phyloP scores from a whole-genome alignment of 305 asterid genomes.

The Ilex paraguariensis region DNA sequence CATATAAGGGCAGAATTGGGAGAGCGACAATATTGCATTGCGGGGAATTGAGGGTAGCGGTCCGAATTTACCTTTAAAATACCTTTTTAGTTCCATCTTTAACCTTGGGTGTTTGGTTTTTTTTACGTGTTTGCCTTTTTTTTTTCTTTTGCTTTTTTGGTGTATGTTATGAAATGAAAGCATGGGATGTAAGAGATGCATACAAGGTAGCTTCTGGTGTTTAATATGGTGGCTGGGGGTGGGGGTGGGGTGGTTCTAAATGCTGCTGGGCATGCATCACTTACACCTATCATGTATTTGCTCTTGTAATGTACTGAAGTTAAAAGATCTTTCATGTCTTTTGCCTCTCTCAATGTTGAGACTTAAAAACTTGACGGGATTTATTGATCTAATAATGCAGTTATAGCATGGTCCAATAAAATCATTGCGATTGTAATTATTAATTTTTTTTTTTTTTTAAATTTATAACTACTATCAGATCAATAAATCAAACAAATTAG shows the following conservation, averaged over 20 bases:
- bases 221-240: not conserved
- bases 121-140: not conserved
- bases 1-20: constrained; percentile 41
- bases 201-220: constrained; percentile 45
- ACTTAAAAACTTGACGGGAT: no score
- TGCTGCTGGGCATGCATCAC: constrained; percentile 80
- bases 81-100: constrained; percentile 18
- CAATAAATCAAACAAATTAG: no score
- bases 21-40: constrained; percentile 61
- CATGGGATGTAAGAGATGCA: constrained; percentile 83
- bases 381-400: no score
- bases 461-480: no score
- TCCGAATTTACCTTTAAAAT: constrained; percentile 48
- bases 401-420: no score
- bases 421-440: no score
- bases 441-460: no score
- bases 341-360: no score
- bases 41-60: constrained; percentile 97
- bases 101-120: constrained; percentile 10
- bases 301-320: not conserved
- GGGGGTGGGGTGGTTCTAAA: constrained; percentile 20
- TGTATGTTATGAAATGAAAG: constrained; percentile 5
- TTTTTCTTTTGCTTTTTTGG: not conserved
- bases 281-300: constrained; percentile 44
- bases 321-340: no score